These are phyloP conservation scores for Nematodospora valgi DNA, from an alignment of 805 yeast genomes.

Conservation along the genomic window DNA sequence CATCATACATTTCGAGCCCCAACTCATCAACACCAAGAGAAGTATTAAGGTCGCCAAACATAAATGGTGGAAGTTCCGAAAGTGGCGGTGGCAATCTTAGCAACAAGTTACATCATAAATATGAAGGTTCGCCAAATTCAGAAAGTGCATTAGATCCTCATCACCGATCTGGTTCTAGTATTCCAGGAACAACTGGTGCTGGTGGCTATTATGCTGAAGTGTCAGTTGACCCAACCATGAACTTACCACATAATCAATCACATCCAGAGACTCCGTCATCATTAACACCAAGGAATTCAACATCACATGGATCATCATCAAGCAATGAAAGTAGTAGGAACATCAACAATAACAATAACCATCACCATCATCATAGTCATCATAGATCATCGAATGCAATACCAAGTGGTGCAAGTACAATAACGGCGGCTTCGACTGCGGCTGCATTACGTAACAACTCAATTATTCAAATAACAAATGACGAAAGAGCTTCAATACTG, in stretches of 20 bases:
- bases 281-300: constrained; percentile 28
- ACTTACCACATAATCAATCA: constrained; percentile 40
- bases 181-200: constrained; percentile 19
- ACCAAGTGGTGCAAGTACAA: no score
- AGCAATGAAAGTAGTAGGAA: constrained; percentile 1
- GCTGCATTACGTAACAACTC: constrained; percentile 31
- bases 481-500: constrained; percentile 34
- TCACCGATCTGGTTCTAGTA: constrained; percentile 6
- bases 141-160: constrained; percentile 8
- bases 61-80: constrained; percentile 4
- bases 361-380: constrained; percentile 3
- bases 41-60: constrained; percentile 18
- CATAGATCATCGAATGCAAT: not conserved
- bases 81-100: constrained; percentile 1
- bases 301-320: constrained; percentile 13
- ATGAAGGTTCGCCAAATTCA: constrained; percentile 12
- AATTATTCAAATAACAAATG: constrained; percentile 38
- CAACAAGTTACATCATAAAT: constrained; percentile 6
- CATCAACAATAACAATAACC: constrained; percentile 3
- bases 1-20: constrained; percentile 27
- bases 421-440: constrained; percentile 9
- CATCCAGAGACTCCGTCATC: constrained; percentile 20
- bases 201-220: constrained; percentile 46
- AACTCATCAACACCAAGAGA: constrained; percentile 19
- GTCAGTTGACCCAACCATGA: constrained; percentile 43